Evolutionary conservation across 352 stramenopile genomes (phyloP).

Genomic region (Globisporangium takayamanum): DNA sequence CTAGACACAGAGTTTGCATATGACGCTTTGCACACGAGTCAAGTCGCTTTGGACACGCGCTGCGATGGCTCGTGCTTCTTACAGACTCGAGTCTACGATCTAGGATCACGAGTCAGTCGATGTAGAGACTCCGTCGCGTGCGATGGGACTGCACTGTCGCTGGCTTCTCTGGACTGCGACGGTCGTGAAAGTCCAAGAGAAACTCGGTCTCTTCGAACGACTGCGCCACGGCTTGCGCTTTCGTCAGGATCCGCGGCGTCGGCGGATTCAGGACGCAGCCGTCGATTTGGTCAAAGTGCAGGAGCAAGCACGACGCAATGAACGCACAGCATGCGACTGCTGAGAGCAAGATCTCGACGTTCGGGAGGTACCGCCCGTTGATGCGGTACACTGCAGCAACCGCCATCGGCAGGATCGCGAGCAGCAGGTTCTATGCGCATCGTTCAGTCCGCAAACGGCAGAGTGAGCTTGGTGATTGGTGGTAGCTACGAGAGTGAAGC

Average conservation of each 20-base stretch:
- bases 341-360: slow-evolving; percentile 28
- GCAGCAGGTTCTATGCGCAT: slow-evolving; percentile 29
- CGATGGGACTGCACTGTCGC: slow-evolving; percentile 1
- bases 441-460: neutral
- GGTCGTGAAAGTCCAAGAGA: slow-evolving; percentile 10
- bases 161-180: slow-evolving; percentile 1
- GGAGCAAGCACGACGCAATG: slow-evolving; percentile 17
- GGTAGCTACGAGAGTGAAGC: neutral
- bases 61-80: too few relatives aligned
- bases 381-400: slow-evolving; percentile 32
- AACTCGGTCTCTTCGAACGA: slow-evolving; percentile 13
- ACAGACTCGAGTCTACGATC: too few relatives aligned
- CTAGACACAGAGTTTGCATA: slow-evolving; percentile 1
- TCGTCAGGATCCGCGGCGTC: slow-evolving; percentile 21
- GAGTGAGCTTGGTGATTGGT: neutral
- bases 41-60: too few relatives aligned
- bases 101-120: neutral
- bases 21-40: slow-evolving; percentile 2
- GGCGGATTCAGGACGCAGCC: slow-evolving; percentile 22
- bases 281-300: slow-evolving; percentile 20
- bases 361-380: slow-evolving; percentile 31
- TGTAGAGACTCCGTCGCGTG: neutral
- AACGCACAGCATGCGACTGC: slow-evolving; percentile 17
- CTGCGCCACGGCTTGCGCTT: slow-evolving; percentile 13
- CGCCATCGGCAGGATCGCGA: slow-evolving; percentile 33